Evolutionary conservation across 1,139 yeast species (phyloP).

Genomic region (Kodamaea anthophila): DNA sequence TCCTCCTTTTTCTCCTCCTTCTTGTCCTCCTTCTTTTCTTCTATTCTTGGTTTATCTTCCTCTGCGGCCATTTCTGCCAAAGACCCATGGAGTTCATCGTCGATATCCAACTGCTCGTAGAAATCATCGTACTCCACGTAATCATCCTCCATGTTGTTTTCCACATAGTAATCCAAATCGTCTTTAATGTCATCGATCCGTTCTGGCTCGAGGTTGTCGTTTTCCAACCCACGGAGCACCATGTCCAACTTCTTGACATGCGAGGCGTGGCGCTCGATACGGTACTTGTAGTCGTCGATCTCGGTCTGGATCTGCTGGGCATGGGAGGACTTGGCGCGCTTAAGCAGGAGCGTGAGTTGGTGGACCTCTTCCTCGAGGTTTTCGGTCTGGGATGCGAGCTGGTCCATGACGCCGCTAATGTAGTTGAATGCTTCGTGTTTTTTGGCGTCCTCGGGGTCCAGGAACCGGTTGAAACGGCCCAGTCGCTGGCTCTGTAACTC

Average conservation of each 20-base stretch:
- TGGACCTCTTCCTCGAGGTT: slow-evolving; percentile 73
- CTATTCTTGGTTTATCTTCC: too few relatives aligned
- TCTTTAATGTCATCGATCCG: slow-evolving; percentile 76
- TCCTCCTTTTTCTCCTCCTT: slow-evolving; percentile 7
- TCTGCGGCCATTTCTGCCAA: slow-evolving; percentile 38
- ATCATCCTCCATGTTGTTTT: slow-evolving; percentile 92
- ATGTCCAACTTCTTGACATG: slow-evolving; percentile 76
- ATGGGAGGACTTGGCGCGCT: slow-evolving; percentile 48
- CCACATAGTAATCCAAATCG: slow-evolving; percentile 90
- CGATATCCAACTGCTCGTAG: slow-evolving; percentile 80
- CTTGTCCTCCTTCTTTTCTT: slow-evolving; percentile 4
- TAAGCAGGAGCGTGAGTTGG: slow-evolving; percentile 36
- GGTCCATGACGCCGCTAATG: slow-evolving; percentile 71
- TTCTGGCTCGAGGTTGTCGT: slow-evolving; percentile 78
- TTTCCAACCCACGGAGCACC: slow-evolving; percentile 71
- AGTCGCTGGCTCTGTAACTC: slow-evolving; percentile 49
- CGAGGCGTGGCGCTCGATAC: slow-evolving; percentile 69
- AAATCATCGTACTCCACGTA: slow-evolving; percentile 93
- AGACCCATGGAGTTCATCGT: slow-evolving; percentile 47
- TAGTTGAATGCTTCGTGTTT: slow-evolving; percentile 72
- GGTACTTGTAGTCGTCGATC: slow-evolving; percentile 57
- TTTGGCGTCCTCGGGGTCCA: slow-evolving; percentile 69
- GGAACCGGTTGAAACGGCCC: slow-evolving; percentile 19
- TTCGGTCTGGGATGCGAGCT: slow-evolving; percentile 77
- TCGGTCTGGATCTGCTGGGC: slow-evolving; percentile 36